Evolutionary conservation across 2,329 filamentous ascomycete species (phyloP).

Genomic region (Penicillium sp.): DNA sequence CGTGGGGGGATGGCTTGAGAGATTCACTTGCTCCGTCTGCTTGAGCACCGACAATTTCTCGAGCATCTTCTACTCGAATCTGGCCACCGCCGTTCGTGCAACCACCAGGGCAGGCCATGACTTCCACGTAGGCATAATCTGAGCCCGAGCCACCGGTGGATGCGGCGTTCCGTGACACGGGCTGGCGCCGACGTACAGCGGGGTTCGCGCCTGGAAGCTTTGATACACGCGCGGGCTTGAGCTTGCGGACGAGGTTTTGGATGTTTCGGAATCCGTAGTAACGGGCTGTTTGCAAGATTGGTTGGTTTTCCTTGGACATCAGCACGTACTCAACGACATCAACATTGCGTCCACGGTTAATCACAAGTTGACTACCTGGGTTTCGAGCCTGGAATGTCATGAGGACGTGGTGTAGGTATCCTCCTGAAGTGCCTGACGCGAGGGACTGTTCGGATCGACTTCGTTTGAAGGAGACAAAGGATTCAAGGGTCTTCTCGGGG

Average conservation of each 20-base stretch:
- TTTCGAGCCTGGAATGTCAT: conserved; percentile 70
- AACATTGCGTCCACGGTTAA: conserved; percentile 77
- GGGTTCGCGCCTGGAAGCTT: conserved; percentile 75
- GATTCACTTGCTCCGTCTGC: conserved; percentile 18
- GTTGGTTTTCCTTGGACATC: conserved; percentile 55
- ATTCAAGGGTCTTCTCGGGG: conserved; percentile 69
- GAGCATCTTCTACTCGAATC: conserved; percentile 82
- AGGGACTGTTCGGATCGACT: conserved; percentile 44
- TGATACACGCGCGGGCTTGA: conserved; percentile 78
- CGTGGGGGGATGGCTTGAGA: conserved; percentile 68
- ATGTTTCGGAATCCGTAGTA: conserved; percentile 99
- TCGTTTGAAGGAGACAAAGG: conserved; percentile 71
- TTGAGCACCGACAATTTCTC: conserved; percentile 26
- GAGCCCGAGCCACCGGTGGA: conserved; percentile 35
- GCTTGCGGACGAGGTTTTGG: conserved; percentile 89
- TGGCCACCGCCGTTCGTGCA: conserved; percentile 98
- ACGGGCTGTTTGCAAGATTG: conserved; percentile 76
- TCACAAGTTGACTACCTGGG: conserved; percentile 71
- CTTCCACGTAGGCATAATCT: conserved; percentile 92
- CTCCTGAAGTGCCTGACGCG: conserved; percentile 78
- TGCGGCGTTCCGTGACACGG: conserved; percentile 35
- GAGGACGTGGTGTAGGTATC: conserved; percentile 84
- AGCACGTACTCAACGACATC: conserved; percentile 88
- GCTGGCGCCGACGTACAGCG: conserved; percentile 32
- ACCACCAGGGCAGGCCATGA: conserved; percentile 98